A percentile compares a stretch with the other conserved stretches of the same genome.
Conservation (phyloP, 2,329 filamentous ascomycete species). For the Knufia petricola region DNA sequence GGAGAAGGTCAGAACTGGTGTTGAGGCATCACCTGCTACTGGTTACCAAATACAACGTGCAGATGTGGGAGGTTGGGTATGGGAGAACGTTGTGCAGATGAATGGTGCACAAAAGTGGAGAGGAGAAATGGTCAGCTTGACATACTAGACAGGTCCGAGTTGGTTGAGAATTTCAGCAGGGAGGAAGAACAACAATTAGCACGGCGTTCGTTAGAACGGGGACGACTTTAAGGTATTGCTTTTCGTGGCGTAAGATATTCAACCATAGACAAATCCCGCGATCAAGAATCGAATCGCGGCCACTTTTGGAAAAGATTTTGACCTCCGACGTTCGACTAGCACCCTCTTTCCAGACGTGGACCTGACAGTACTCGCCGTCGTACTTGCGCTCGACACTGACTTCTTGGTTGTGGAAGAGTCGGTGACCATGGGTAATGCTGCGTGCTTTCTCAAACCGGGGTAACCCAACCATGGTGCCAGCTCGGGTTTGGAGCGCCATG, state of each 20-base stretch:
- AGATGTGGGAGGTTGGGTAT: conserved; percentile 30
- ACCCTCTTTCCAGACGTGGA: conserved; percentile 63
- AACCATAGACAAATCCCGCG: no score
- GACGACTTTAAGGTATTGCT: no score
- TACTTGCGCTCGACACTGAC: no score
- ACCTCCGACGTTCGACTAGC: conserved; percentile 44
- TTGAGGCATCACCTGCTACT: conserved; percentile 22
- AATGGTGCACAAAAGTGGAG: background rate
- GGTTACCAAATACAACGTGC: conserved; percentile 30
- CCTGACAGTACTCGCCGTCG: no score
- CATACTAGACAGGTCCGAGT: no score
- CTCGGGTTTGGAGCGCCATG: conserved; percentile 38
- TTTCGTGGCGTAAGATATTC: no score
- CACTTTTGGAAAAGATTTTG: conserved; percentile 83
- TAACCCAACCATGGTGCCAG: conserved; percentile 51
- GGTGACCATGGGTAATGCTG: conserved; percentile 60
- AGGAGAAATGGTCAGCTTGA: conserved; percentile 8
- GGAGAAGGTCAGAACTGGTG: conserved; percentile 26
- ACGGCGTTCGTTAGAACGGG: no score
- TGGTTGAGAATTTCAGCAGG: no score
- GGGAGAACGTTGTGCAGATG: conserved; percentile 22
- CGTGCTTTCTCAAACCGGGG: conserved; percentile 51
- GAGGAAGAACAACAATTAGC: no score
- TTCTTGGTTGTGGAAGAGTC: conserved; percentile 43
- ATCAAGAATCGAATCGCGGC: conserved; percentile 65